Evolutionary conservation across 1,284 basidiomycete genomes (phyloP).

Genomic region (Rhodotorula mucilaginosa): DNA sequence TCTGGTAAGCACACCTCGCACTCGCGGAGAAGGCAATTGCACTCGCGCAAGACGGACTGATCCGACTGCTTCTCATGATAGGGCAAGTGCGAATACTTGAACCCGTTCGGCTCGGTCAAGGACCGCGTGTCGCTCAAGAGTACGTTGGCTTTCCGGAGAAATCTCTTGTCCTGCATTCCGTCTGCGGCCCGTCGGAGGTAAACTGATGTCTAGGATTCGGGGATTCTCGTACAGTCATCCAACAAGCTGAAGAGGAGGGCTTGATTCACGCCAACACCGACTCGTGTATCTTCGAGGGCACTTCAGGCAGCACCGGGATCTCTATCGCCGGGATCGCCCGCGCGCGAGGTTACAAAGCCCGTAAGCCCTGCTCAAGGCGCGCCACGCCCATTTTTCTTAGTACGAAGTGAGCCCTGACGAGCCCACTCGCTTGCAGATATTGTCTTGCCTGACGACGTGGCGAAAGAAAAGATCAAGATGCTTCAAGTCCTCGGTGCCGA

Average conservation of each 20-base stretch:
- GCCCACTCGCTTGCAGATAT: constrained; percentile 59
- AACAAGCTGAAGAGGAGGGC: constrained; percentile 83
- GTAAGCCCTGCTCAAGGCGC: constrained; percentile 51
- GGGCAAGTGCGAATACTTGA: constrained; percentile 92
- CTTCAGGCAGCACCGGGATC: constrained; percentile 95
- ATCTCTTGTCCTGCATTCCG: background rate
- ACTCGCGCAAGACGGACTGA: too few relatives aligned
- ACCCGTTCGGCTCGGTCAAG: constrained; percentile 96
- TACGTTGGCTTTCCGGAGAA: constrained; percentile 50
- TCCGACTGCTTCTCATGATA: constrained; percentile 23
- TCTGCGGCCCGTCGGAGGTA: too few relatives aligned
- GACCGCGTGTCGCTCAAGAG: constrained; percentile 90
- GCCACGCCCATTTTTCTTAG: too few relatives aligned
- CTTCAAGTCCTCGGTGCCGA: constrained; percentile 79
- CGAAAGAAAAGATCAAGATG: constrained; percentile 83
- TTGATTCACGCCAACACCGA: constrained; percentile 81
- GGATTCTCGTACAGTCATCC: constrained; percentile 64
- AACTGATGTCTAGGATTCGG: too few relatives aligned
- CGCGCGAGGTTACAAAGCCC: constrained; percentile 59
- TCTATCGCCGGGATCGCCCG: constrained; percentile 86
- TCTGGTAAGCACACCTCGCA: constrained; percentile 52
- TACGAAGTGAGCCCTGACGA: too few relatives aligned
- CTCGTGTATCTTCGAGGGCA: constrained; percentile 95
- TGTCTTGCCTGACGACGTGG: constrained; percentile 82
- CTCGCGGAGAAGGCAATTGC: background rate